phyloP scores from a whole-genome alignment of 1,284 basidiomycete species.

The Schizophyllum commune region DNA sequence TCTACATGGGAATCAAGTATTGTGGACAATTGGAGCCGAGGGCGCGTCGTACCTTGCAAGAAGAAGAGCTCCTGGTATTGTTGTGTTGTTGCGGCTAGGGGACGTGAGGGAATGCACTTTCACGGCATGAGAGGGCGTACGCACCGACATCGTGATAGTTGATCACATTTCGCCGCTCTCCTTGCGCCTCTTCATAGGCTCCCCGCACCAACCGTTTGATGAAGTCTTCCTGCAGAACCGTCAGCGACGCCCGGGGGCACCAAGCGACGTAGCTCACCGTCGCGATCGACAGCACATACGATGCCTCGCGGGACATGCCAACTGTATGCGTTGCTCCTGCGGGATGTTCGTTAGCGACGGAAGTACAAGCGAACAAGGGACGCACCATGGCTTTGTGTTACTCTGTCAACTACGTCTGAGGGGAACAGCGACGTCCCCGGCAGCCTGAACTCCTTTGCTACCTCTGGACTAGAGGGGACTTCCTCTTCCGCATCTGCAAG shows the following conservation, averaged over 20 bases:
- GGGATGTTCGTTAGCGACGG: constrained; percentile 6
- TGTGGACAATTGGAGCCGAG: background rate
- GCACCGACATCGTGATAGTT: constrained; percentile 65
- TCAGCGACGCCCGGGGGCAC: constrained; percentile 9
- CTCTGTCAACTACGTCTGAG: constrained; percentile 48
- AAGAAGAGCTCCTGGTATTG: constrained; percentile 64
- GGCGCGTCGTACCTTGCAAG: constrained; percentile 42
- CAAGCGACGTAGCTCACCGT: constrained; percentile 39
- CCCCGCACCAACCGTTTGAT: constrained; percentile 58
- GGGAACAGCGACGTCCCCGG: constrained; percentile 60
- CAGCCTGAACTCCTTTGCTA: constrained; percentile 19
- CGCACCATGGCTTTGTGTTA: constrained; percentile 58
- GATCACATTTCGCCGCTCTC: constrained; percentile 44
- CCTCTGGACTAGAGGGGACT: constrained; percentile 32
- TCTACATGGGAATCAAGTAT: constrained; percentile 31
- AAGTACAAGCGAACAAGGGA: background rate
- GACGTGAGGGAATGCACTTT: constrained; percentile 2
- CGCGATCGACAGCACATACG: constrained; percentile 61
- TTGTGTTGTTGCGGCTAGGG: constrained; percentile 44
- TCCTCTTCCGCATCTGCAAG: constrained; percentile 56
- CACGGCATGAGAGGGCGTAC: constrained; percentile 15
- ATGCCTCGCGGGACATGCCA: constrained; percentile 65
- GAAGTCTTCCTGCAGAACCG: constrained; percentile 58
- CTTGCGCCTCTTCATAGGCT: constrained; percentile 47
- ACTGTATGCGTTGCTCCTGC: constrained; percentile 47